Percentiles rank a stretch among this genome's conserved stretches.
Evolutionary conservation across 306 rosid species (phyloP).

Genomic region (Canavalia ensiformis): DNA sequence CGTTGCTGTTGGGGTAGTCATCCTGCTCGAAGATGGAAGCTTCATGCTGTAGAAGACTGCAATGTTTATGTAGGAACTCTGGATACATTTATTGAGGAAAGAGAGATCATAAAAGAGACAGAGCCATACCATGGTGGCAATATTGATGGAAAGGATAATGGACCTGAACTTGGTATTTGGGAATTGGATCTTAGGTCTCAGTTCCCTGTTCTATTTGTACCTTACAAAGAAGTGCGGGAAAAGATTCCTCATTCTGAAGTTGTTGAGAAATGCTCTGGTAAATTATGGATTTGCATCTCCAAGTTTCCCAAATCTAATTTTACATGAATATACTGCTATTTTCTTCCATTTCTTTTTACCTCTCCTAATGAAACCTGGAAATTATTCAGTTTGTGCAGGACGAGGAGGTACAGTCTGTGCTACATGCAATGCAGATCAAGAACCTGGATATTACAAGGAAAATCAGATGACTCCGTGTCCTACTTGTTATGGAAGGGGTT

Average conservation of each 20-base stretch:
- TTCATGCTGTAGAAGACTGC: slow-evolving; percentile 88
- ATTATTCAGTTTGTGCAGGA: slow-evolving; percentile 77
- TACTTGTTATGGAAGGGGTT: slow-evolving; percentile 91
- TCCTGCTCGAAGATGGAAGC: slow-evolving; percentile 97
- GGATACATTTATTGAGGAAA: slow-evolving; percentile 94
- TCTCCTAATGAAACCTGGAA: slow-evolving; percentile 36
- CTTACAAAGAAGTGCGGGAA: slow-evolving; percentile 68
- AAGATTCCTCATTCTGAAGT: slow-evolving; percentile 87
- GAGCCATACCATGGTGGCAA: slow-evolving; percentile 69
- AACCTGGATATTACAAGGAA: slow-evolving; percentile 82
- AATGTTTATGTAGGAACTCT: slow-evolving; percentile 91
- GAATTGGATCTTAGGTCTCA: slow-evolving; percentile 89
- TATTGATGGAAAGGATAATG: slow-evolving; percentile 80
- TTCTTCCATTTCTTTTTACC: slow-evolving; percentile 17
- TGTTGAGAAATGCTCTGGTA: slow-evolving; percentile 85
- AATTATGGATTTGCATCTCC: slow-evolving; percentile 42
- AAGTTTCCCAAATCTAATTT: slow-evolving; percentile 6
- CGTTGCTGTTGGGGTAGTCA: slow-evolving; percentile 99
- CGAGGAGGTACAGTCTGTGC: slow-evolving; percentile 71
- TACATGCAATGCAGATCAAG: slow-evolving; percentile 76
- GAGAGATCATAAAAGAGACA: slow-evolving; percentile 75
- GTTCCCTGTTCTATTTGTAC: slow-evolving; percentile 82
- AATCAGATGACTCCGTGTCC: slow-evolving; percentile 81
- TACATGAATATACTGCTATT: neutral
- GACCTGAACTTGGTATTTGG: slow-evolving; percentile 87